Percentiles rank a stretch among this genome's conserved stretches.
Conservation (phyloP, 345 rosid species). For the Citrus australasica region DNA sequence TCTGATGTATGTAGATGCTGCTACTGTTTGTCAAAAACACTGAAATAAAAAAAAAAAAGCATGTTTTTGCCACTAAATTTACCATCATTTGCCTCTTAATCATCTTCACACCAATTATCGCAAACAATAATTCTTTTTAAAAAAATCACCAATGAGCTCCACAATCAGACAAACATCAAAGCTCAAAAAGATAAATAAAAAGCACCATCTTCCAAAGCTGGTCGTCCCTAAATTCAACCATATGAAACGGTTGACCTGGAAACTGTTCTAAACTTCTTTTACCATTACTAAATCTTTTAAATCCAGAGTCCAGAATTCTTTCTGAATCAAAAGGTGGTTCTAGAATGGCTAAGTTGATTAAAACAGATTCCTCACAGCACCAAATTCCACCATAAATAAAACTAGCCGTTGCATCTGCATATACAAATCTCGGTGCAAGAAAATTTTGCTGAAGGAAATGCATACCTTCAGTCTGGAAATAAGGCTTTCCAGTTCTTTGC, state of each 20-base stretch:
- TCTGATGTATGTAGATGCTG: neutral
- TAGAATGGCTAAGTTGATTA: neutral
- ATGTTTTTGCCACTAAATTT: neutral
- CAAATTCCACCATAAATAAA: neutral
- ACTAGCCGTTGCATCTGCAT: neutral
- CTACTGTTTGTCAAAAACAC: neutral
- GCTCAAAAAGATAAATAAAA: neutral
- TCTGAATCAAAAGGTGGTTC: neutral
- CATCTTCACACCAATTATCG: neutral
- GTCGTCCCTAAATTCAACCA: neutral
- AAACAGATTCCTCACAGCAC: neutral
- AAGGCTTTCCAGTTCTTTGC: constrained; percentile 45
- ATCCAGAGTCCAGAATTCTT: neutral
- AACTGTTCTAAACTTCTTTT: neutral
- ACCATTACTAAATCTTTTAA: neutral
- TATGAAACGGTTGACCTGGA: neutral
- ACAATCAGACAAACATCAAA: neutral
- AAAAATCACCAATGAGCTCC: neutral
- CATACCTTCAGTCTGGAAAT: constrained; percentile 51
- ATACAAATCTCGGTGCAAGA: neutral
- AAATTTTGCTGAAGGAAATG: constrained; percentile 1
- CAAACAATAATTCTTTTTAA: neutral
- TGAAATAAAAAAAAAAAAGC: too few relatives aligned
- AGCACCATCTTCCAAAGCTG: neutral
- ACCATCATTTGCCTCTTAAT: neutral